Conservation (phyloP, 352 stramenopile species). For the Pythium guiyangense region DNA sequence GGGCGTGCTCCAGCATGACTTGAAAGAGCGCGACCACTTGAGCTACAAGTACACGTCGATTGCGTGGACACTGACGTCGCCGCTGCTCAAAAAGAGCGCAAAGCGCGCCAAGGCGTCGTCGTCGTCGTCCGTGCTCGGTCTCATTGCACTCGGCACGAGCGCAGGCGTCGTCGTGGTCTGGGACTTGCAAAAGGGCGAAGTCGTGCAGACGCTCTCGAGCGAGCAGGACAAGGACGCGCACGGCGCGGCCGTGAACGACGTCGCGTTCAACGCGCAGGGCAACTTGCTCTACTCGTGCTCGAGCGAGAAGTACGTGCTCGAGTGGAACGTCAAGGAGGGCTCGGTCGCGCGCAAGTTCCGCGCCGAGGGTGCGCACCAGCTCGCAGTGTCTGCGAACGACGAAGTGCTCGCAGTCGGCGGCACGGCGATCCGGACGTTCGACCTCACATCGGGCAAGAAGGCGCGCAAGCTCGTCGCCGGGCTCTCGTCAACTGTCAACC, state of each 20-base stretch:
- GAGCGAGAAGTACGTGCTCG: conserved; percentile 70
- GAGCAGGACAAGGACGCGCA: conserved; percentile 43
- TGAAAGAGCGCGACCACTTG: conserved; percentile 81
- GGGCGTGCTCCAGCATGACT: conserved; percentile 60
- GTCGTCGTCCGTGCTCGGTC: conserved; percentile 22
- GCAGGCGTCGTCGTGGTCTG: conserved; percentile 62
- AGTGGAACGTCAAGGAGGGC: conserved; percentile 65
- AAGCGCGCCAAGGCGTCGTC: conserved; percentile 37
- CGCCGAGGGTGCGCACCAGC: conserved; percentile 40
- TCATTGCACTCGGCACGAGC: conserved; percentile 72
- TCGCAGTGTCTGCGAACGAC: conserved; percentile 60
- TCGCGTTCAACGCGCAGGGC: conserved; percentile 71
- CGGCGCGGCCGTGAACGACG: conserved; percentile 40
- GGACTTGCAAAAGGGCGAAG: conserved; percentile 65
- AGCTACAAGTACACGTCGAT: conserved; percentile 80
- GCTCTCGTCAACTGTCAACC: conserved; percentile 63
- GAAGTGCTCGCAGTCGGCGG: conserved; percentile 62
- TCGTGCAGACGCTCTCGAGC: conserved; percentile 50
- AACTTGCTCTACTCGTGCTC: conserved; percentile 63
- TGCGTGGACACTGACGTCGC: conserved; percentile 51
- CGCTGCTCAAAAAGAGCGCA: conserved; percentile 27
- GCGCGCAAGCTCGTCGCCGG: conserved; percentile 69
- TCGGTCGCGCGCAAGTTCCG: conserved; percentile 65
- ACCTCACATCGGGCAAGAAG: conserved; percentile 77
- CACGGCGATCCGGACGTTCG: conserved; percentile 66